A percentile compares a stretch with the other conserved stretches of the same genome.
Conservation (phyloP, 352 stramenopile species). For the Pythium utonaiense region DNA sequence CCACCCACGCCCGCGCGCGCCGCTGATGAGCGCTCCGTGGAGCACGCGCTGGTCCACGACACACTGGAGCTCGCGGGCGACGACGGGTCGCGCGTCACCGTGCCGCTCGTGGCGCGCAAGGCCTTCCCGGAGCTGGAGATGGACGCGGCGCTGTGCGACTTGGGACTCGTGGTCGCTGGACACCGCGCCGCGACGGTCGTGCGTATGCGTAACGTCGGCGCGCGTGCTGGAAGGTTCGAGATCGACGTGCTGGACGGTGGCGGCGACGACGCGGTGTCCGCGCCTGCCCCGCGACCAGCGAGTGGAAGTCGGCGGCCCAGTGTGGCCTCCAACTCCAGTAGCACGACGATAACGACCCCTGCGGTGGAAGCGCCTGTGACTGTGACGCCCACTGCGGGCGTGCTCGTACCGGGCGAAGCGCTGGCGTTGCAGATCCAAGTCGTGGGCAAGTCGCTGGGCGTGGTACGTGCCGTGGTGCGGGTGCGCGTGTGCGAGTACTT, state of each 20-base stretch:
- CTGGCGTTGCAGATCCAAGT: slow-evolving; percentile 15
- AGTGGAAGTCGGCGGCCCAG: slow-evolving; percentile 2
- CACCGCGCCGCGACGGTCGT: slow-evolving; percentile 55
- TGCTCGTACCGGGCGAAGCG: slow-evolving; percentile 15
- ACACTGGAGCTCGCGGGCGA: slow-evolving; percentile 52
- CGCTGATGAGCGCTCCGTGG: slow-evolving; percentile 6
- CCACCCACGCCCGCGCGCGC: slow-evolving; percentile 1
- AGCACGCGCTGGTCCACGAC: slow-evolving; percentile 53
- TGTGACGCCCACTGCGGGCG: slow-evolving; percentile 33
- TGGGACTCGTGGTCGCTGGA: slow-evolving; percentile 60
- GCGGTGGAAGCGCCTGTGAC: slow-evolving; percentile 5
- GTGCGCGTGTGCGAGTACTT: slow-evolving; percentile 18
- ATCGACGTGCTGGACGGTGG: slow-evolving; percentile 47
- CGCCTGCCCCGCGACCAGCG: not conserved
- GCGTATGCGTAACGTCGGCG: slow-evolving; percentile 47
- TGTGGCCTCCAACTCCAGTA: not conserved
- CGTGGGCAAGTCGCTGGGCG: slow-evolving; percentile 4
- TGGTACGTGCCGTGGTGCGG: slow-evolving; percentile 10
- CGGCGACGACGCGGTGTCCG: not conserved
- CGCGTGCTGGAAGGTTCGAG: slow-evolving; percentile 35
- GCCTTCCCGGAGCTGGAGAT: slow-evolving; percentile 60
- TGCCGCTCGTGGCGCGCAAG: slow-evolving; percentile 52
- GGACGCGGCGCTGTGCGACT: slow-evolving; percentile 44
- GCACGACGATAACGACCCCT: not conserved
- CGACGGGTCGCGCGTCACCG: slow-evolving; percentile 51